A percentile compares a stretch with the other conserved stretches of the same genome.
These are phyloP conservation scores for Lipomyces yamanashiensis DNA, from an alignment of 805 yeast genomes.

Conservation along the genomic window DNA sequence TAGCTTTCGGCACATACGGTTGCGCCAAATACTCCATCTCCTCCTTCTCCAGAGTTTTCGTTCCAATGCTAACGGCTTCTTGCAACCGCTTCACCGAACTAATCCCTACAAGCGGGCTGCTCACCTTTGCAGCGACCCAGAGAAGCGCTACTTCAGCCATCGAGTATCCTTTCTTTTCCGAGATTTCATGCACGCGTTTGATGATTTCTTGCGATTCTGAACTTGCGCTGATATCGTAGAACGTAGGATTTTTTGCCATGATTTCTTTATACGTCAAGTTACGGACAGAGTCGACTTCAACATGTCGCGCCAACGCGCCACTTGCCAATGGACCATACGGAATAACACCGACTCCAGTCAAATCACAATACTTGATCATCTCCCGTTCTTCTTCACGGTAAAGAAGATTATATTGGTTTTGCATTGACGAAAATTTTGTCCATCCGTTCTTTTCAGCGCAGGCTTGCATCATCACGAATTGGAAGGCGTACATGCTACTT, in stretches of 20 bases:
- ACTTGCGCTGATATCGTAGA: neutral
- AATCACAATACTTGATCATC: slow-evolving; percentile 58
- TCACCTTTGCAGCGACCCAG: slow-evolving; percentile 59
- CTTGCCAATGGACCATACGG: slow-evolving; percentile 66
- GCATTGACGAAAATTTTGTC: slow-evolving; percentile 64
- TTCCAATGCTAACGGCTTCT: slow-evolving; percentile 54
- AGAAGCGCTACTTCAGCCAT: slow-evolving; percentile 61
- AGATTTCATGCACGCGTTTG: slow-evolving; percentile 57
- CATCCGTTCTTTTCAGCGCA: slow-evolving; percentile 61
- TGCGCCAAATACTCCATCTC: slow-evolving; percentile 44
- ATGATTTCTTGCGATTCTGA: slow-evolving; percentile 45
- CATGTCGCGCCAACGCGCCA: slow-evolving; percentile 60
- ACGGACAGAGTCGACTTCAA: slow-evolving; percentile 14
- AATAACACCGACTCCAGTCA: slow-evolving; percentile 58
- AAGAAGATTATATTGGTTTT: slow-evolving; percentile 59
- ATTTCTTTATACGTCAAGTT: neutral
- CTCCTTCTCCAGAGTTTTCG: slow-evolving; percentile 47
- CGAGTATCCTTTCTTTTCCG: slow-evolving; percentile 52
- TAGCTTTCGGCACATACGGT: slow-evolving; percentile 39
- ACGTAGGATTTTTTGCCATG: slow-evolving; percentile 15
- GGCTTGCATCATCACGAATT: slow-evolving; percentile 58
- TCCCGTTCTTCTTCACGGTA: slow-evolving; percentile 71
- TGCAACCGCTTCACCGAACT: slow-evolving; percentile 55
- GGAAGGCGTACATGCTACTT: slow-evolving; percentile 60
- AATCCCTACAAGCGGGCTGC: slow-evolving; percentile 61